A percentile compares a stretch with the other conserved stretches of the same genome.
Evolutionary conservation across 2,329 filamentous ascomycete species (phyloP).

Genomic region (Aurifilum marmelostoma): DNA sequence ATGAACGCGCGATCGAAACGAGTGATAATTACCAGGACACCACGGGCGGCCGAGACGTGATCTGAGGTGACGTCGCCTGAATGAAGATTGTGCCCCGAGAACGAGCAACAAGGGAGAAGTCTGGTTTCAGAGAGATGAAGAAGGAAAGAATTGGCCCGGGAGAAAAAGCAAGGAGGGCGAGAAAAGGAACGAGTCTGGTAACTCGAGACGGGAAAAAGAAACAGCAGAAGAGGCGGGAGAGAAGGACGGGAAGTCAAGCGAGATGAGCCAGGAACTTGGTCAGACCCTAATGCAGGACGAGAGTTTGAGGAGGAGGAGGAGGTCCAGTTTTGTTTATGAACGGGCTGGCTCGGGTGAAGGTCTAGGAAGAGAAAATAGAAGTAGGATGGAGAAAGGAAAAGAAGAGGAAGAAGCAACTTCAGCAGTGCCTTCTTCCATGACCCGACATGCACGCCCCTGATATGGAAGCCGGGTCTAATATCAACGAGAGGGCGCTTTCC

Average conservation of each 20-base stretch:
- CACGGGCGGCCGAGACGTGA: neutral
- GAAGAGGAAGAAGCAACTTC: neutral
- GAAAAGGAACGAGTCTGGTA: neutral
- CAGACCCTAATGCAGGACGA: constrained; percentile 1
- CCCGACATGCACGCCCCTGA: neutral
- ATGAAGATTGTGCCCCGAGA: neutral
- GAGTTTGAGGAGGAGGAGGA: neutral
- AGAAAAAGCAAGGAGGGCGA: neutral
- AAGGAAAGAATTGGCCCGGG: no score
- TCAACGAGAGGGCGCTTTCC: neutral
- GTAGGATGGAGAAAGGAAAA: neutral
- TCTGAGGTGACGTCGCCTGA: neutral
- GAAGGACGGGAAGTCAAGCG: neutral
- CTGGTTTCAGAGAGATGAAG: neutral
- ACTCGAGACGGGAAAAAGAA: neutral
- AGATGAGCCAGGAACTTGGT: neutral
- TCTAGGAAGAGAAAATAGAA: neutral
- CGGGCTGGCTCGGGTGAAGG: neutral
- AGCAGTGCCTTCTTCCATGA: neutral
- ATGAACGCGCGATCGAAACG: neutral
- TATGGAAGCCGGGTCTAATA: neutral
- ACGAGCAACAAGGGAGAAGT: constrained; percentile 1
- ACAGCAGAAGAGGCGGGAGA: neutral
- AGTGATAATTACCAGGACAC: constrained; percentile 4
- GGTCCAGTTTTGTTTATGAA: neutral